Evolutionary conservation across 2,329 filamentous ascomycete species (phyloP).

Genomic region (Claviceps pusilla): DNA sequence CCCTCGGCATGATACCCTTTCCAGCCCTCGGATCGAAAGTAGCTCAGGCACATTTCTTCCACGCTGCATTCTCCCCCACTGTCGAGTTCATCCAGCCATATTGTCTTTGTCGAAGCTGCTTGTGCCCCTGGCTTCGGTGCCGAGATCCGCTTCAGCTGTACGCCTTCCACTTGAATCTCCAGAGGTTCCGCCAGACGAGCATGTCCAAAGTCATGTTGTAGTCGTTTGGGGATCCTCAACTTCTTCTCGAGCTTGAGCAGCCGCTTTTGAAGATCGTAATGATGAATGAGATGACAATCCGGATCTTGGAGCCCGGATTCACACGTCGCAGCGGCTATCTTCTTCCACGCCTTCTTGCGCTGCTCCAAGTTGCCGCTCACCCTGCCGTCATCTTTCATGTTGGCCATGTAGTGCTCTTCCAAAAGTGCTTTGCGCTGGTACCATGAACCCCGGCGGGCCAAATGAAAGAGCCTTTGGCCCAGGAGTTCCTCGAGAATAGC

Average conservation of each 20-base stretch:
- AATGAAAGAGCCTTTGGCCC: slow-evolving; percentile 68
- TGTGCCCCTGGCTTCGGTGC: slow-evolving; percentile 22
- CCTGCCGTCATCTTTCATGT: slow-evolving; percentile 33
- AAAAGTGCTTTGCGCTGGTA: slow-evolving; percentile 89
- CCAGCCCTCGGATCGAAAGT: slow-evolving; percentile 72
- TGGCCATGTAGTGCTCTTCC: slow-evolving; percentile 88
- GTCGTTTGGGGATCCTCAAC: slow-evolving; percentile 65
- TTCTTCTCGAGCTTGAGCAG: slow-evolving; percentile 80
- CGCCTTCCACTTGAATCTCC: slow-evolving; percentile 61
- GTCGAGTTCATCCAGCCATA: slow-evolving; percentile 71
- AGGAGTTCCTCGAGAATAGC: slow-evolving; percentile 60
- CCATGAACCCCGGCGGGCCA: slow-evolving; percentile 74
- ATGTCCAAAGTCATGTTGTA: slow-evolving; percentile 87
- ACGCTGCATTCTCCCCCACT: slow-evolving; percentile 64
- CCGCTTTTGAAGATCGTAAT: slow-evolving; percentile 88
- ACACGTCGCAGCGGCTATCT: slow-evolving; percentile 62
- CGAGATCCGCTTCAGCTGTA: slow-evolving; percentile 54
- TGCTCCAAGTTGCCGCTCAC: slow-evolving; percentile 23
- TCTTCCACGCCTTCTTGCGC: slow-evolving; percentile 73
- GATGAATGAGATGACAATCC: slow-evolving; percentile 80
- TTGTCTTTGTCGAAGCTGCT: slow-evolving; percentile 51
- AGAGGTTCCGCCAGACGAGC: slow-evolving; percentile 61
- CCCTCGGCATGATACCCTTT: slow-evolving; percentile 92
- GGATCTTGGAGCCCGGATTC: slow-evolving; percentile 75
- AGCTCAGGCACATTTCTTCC: slow-evolving; percentile 82